Evolutionary conservation across 306 rosid species (phyloP).

Genomic region (Rosa persica): DNA sequence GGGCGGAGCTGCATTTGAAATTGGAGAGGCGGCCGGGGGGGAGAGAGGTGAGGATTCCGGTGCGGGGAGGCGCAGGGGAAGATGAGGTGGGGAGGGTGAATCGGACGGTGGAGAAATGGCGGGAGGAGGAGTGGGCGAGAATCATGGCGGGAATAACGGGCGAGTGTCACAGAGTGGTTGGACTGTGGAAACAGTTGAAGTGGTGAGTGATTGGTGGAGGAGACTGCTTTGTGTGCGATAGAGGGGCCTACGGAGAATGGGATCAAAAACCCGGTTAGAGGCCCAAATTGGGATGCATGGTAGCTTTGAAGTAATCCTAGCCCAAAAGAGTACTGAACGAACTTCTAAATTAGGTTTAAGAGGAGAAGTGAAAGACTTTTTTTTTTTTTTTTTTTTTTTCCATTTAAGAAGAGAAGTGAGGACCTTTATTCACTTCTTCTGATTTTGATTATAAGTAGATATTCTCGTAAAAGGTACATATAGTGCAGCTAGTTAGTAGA

Average conservation of each 20-base stretch:
- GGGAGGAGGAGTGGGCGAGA: conserved; percentile 34
- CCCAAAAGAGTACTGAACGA: background rate
- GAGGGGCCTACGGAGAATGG: background rate
- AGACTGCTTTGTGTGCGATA: background rate
- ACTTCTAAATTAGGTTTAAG: too few species aligned
- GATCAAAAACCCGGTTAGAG: background rate
- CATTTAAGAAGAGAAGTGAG: too few species aligned
- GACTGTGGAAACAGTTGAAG: background rate
- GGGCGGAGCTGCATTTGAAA: conserved; percentile 47
- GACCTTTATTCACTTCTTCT: too few species aligned
- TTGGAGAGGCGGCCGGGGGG: background rate
- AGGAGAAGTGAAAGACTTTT: too few species aligned
- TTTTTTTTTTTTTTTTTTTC: too few species aligned
- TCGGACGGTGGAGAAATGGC: conserved; percentile 46
- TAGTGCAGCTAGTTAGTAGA: too few species aligned
- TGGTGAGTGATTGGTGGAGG: background rate
- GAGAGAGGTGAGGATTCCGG: conserved; percentile 30
- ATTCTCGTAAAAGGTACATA: too few species aligned
- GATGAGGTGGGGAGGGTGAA: conserved; percentile 22
- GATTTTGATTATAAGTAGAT: too few species aligned
- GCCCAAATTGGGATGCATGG: background rate
- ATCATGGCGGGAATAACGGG: conserved; percentile 30
- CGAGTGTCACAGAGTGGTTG: background rate
- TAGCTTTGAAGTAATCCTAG: background rate
- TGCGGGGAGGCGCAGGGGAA: conserved; percentile 17